phyloP scores from a whole-genome alignment of 73 alveolate species.

The Tetrahymena thermophila region DNA sequence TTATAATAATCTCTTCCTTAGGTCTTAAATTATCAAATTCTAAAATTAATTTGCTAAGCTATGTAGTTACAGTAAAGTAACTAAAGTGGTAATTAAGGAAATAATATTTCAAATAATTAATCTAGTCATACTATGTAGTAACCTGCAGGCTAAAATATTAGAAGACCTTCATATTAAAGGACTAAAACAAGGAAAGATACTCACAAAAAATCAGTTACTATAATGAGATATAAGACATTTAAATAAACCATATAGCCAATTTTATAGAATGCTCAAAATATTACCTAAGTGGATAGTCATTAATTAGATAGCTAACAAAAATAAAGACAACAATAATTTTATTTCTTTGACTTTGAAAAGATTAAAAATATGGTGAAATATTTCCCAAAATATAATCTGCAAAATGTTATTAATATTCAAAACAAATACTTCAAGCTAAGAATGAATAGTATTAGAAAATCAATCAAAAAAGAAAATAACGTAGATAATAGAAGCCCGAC shows the following conservation, averaged over 20 bases:
- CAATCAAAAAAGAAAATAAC: background rate
- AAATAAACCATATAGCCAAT: background rate
- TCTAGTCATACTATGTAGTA: background rate
- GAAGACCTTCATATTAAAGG: background rate
- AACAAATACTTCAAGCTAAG: background rate
- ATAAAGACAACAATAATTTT: background rate
- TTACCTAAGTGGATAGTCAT: background rate
- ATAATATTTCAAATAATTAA: background rate
- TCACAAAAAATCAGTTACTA: background rate
- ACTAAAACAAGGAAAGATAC: background rate
- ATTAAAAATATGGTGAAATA: background rate
- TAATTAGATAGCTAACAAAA: background rate
- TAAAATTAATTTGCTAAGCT: background rate
- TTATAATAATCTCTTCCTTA: background rate
- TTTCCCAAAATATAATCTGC: background rate
- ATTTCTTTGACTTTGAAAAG: background rate
- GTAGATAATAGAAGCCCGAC: background rate
- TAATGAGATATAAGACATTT: background rate
- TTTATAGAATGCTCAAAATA: background rate
- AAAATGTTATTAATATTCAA: background rate
- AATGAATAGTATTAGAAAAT: background rate
- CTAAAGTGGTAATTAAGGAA: background rate
- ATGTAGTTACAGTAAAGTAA: background rate
- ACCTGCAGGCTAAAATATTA: background rate
- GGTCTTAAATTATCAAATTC: background rate